Conservation (phyloP, 352 stramenopile species). For the Phytophthora pluvialis region DNA sequence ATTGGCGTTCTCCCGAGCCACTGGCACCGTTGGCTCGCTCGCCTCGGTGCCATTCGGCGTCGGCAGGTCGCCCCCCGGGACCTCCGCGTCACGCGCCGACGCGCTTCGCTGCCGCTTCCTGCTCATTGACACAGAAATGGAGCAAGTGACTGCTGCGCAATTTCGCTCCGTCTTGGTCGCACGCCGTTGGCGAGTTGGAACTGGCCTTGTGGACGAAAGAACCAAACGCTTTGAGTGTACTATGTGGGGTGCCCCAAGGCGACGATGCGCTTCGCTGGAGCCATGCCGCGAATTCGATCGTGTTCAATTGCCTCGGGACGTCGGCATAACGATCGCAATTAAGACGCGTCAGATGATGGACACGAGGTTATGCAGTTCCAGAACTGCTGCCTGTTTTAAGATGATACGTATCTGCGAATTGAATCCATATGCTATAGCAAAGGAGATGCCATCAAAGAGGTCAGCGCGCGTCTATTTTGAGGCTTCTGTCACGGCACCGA, state of each 20-base stretch:
- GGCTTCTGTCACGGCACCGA: neutral
- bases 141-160: slow-evolving; percentile 1
- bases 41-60: neutral
- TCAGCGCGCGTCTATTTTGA: neutral
- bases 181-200: no score
- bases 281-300: slow-evolving; percentile 18
- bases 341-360: neutral
- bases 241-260: neutral
- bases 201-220: neutral
- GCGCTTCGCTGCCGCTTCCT: slow-evolving; percentile 25
- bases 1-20: neutral
- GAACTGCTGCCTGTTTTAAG: neutral
- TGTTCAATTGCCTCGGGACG: slow-evolving; percentile 25
- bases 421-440: neutral
- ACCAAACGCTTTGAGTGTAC: neutral
- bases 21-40: neutral
- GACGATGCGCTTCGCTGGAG: slow-evolving; percentile 16
- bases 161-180: neutral
- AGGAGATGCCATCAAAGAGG: neutral
- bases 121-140: slow-evolving; percentile 9
- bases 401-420: no score
- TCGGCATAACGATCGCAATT: neutral
- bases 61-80: neutral
- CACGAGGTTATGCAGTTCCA: neutral
- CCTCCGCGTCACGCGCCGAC: neutral